A percentile compares a stretch with the other conserved stretches of the same genome.
Conservation (phyloP, 495 filamentous ascomycete species). For the Hypomontagnella submonticulosa region DNA sequence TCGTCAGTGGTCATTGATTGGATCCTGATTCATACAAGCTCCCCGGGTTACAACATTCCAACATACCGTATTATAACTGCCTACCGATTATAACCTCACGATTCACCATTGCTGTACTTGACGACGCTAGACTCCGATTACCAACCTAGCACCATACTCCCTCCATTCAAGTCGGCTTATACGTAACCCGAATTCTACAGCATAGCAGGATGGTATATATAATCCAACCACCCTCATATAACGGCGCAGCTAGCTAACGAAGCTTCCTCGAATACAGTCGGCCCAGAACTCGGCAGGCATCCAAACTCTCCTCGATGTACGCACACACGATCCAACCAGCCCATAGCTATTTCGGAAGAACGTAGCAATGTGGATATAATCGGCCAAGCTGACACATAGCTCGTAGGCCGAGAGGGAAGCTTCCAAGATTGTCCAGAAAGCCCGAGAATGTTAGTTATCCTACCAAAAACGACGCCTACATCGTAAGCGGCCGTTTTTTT, state of each 20-base stretch:
- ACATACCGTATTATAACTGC: not conserved
- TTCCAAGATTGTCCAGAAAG: conserved; percentile 97
- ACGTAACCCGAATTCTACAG: conserved; percentile 36
- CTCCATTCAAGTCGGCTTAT: conserved; percentile 1
- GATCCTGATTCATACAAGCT: conserved; percentile 6
- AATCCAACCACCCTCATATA: conserved; percentile 5
- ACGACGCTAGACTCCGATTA: conserved; percentile 4
- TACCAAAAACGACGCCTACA: not conserved
- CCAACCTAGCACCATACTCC: not conserved
- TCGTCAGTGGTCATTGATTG: conserved; percentile 22
- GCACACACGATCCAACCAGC: conserved; percentile 42
- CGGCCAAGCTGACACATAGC: conserved; percentile 28
- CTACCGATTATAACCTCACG: conserved; percentile 2
- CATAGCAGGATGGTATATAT: conserved; percentile 55
- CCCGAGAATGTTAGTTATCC: conserved; percentile 56
- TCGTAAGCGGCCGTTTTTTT: not conserved
- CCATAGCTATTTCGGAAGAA: not conserved
- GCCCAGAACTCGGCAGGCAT: conserved; percentile 98
- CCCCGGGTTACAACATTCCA: not conserved
- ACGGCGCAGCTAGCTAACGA: conserved; percentile 32
- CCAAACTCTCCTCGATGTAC: conserved; percentile 97
- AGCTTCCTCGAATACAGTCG: conserved; percentile 67
- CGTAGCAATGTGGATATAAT: not conserved
- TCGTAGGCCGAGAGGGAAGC: conserved; percentile 94
- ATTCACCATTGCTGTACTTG: conserved; percentile 16